These are phyloP conservation scores for Kwoniella sp. DNA, from an alignment of 768 basidiomycete species.

Conservation along the genomic window DNA sequence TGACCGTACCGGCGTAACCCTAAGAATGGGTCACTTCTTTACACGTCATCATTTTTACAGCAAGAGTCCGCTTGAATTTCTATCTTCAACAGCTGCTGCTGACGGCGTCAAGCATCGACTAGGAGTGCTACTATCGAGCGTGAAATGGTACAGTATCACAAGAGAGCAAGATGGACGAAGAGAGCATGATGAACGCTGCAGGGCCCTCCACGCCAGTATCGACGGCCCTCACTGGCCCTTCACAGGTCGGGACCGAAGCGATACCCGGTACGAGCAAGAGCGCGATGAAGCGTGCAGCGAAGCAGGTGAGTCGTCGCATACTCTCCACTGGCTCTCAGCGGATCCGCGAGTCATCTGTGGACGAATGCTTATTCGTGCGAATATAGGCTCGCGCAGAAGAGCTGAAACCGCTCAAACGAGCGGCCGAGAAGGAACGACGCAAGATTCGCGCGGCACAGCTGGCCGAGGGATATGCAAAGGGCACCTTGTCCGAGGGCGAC, in stretches of 20 bases:
- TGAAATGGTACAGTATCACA: too few relatives aligned
- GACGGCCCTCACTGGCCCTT: not conserved
- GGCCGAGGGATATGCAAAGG: constrained; percentile 18
- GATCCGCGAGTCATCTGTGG: too few relatives aligned
- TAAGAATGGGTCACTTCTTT: not conserved
- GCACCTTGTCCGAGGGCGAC: constrained; percentile 31
- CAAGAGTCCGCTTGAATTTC: too few relatives aligned
- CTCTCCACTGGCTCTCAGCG: too few relatives aligned
- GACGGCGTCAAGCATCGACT: too few relatives aligned
- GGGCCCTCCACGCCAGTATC: constrained; percentile 10
- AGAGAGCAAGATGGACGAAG: constrained; percentile 12
- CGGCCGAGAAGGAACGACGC: constrained; percentile 26
- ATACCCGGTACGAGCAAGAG: constrained; percentile 33
- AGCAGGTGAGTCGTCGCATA: constrained; percentile 27
- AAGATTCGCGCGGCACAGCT: constrained; percentile 15
- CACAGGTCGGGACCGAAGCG: not conserved
- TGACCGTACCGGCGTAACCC: not conserved
- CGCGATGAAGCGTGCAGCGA: constrained; percentile 42
- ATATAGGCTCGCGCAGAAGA: constrained; percentile 25
- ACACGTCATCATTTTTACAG: constrained; percentile 3
- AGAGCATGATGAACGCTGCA: constrained; percentile 8
- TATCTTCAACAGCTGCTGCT: too few relatives aligned
- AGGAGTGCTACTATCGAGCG: too few relatives aligned
- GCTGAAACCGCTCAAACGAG: constrained; percentile 24
- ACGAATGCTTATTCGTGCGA: too few relatives aligned